These are phyloP conservation scores for Aspergillus phoenicis DNA, from an alignment of 2,329 filamentous ascomycete genomes.

Conservation along the genomic window DNA sequence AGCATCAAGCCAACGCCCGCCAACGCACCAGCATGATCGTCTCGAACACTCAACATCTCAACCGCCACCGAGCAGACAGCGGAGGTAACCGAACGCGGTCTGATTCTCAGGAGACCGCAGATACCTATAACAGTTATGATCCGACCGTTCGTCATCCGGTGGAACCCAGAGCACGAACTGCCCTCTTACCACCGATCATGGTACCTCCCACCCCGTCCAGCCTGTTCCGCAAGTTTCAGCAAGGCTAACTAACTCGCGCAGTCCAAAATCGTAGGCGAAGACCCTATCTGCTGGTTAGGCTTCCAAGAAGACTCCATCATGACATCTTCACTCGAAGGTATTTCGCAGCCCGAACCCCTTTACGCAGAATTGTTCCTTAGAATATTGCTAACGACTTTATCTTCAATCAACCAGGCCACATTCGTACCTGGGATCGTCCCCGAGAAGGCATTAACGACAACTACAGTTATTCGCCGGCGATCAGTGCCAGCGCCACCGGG, in stretches of 20 bases:
- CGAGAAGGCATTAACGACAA: constrained; percentile 42
- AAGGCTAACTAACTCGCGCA: constrained; percentile 39
- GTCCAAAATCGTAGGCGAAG: constrained; percentile 81
- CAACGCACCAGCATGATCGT: constrained; percentile 41
- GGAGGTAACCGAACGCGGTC: constrained; percentile 65
- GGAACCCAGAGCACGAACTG: constrained; percentile 79
- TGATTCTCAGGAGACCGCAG: constrained; percentile 66
- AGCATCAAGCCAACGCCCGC: constrained; percentile 41
- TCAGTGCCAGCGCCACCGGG: constrained; percentile 21
- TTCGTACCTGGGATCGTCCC: constrained; percentile 74
- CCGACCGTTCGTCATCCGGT: constrained; percentile 74
- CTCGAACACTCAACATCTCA: constrained; percentile 40
- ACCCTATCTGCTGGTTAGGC: constrained; percentile 86
- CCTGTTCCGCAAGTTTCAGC: background rate
- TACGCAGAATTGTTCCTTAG: constrained; percentile 9
- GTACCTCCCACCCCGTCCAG: constrained; percentile 51
- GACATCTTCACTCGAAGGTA: constrained; percentile 88
- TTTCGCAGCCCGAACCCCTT: constrained; percentile 12
- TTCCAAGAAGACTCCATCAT: constrained; percentile 93
- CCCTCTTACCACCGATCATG: constrained; percentile 87
- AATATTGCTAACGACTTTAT: constrained; percentile 16
- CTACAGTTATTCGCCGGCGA: constrained; percentile 23
- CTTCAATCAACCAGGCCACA: constrained; percentile 60
- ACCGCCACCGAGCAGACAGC: constrained; percentile 65
- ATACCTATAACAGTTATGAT: constrained; percentile 50